phyloP scores from a whole-genome alignment of 768 basidiomycete species.

The Boletus barrowsii region DNA sequence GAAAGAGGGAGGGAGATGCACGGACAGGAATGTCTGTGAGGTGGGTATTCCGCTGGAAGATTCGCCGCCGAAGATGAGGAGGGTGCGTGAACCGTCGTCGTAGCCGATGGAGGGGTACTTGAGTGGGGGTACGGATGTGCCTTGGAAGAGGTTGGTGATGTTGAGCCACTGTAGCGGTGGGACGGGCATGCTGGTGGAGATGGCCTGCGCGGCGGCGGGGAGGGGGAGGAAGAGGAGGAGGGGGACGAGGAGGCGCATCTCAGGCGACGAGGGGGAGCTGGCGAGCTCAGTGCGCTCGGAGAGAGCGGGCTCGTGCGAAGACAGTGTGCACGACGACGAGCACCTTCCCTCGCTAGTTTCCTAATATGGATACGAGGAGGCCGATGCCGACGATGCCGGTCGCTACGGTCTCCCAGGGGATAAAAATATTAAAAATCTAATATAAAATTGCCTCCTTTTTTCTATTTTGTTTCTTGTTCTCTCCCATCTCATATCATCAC shows the following conservation, averaged over 20 bases:
- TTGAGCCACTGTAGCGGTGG: slow-evolving; percentile 63
- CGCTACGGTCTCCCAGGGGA: neutral
- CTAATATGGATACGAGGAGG: slow-evolving; percentile 7
- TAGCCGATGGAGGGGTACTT: slow-evolving; percentile 71
- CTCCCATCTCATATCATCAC: neutral
- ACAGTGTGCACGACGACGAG: slow-evolving; percentile 6
- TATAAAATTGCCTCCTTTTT: neutral
- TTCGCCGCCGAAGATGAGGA: slow-evolving; percentile 77
- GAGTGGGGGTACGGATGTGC: slow-evolving; percentile 56
- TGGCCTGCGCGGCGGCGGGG: slow-evolving; percentile 40
- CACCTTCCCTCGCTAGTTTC: slow-evolving; percentile 6
- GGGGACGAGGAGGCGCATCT: slow-evolving; percentile 8
- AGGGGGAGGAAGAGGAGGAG: slow-evolving; percentile 12
- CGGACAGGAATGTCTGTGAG: slow-evolving; percentile 67
- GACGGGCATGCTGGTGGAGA: slow-evolving; percentile 48
- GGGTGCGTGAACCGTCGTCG: slow-evolving; percentile 44
- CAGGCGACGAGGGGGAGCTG: neutral
- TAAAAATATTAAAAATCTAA: neutral
- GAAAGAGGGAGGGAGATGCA: neutral
- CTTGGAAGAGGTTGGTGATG: slow-evolving; percentile 53
- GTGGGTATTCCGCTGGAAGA: slow-evolving; percentile 61
- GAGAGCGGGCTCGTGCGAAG: slow-evolving; percentile 25
- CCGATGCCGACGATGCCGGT: slow-evolving; percentile 13
- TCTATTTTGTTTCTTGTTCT: neutral
- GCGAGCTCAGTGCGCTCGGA: slow-evolving; percentile 23